A percentile compares a stretch with the other conserved stretches of the same genome.
phyloP scores from a whole-genome alignment of 371 early-diverging fungal genomes.

The Rhizomucor pusillus region DNA sequence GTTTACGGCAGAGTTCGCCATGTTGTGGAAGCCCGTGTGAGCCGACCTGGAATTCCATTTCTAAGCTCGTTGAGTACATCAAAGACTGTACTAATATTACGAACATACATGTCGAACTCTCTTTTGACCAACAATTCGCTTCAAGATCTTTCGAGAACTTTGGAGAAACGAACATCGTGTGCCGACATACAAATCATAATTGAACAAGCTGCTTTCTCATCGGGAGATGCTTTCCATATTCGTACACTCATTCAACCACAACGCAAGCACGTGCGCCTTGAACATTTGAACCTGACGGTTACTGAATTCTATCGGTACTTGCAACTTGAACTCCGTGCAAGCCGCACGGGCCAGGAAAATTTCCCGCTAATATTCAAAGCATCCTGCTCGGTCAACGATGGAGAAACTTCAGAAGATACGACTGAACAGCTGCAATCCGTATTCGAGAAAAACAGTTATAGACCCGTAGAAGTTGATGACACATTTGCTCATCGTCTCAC shows the following conservation, averaged over 20 bases:
- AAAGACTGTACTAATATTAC: conserved; percentile 30
- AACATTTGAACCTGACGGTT: conserved; percentile 29
- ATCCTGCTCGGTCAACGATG: not conserved
- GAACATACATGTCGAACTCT: conserved; percentile 43
- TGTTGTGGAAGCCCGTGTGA: conserved; percentile 32
- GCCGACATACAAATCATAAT: conserved; percentile 38
- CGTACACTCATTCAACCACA: conserved; percentile 37
- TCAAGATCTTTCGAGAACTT: conserved; percentile 32
- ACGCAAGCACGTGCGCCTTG: conserved; percentile 31
- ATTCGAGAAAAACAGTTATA: conserved; percentile 18
- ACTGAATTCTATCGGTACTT: conserved; percentile 28
- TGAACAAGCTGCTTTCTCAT: conserved; percentile 43
- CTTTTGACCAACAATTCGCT: conserved; percentile 38
- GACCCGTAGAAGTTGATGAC: conserved; percentile 22
- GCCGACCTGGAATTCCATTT: conserved; percentile 33
- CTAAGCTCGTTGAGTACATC: conserved; percentile 26
- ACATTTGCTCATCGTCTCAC: conserved; percentile 39
- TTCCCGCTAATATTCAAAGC: conserved; percentile 16
- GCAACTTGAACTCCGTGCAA: conserved; percentile 34
- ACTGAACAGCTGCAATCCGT: conserved; percentile 20
- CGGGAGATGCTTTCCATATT: conserved; percentile 39
- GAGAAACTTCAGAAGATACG: conserved; percentile 1
- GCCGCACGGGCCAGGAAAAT: conserved; percentile 19
- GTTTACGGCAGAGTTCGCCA: conserved; percentile 41
- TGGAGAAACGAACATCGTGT: conserved; percentile 30